Conservation (phyloP, 1,284 basidiomycete genomes). For the Schizophyllum amplum region DNA sequence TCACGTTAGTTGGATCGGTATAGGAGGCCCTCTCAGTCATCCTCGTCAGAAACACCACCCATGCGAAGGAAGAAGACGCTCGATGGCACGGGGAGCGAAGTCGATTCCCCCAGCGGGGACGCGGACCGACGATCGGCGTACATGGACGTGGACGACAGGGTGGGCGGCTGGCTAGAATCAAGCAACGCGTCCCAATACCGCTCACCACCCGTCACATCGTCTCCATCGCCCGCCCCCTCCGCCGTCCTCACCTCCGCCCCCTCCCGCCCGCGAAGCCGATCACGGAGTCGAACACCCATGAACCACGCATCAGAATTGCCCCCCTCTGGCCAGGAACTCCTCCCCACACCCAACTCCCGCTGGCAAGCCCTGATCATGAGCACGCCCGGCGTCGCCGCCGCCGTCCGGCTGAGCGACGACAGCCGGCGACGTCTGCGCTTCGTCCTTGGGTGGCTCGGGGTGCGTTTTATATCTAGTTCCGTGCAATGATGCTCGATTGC, state of each 20-base stretch:
- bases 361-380: background rate
- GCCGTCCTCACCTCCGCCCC: background rate
- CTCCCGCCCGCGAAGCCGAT: background rate
- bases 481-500: too few relatives aligned
- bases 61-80: background rate
- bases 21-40: constrained; percentile 1
- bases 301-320: background rate
- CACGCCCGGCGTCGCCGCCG: background rate
- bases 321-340: background rate
- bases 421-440: background rate
- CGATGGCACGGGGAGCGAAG: background rate
- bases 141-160: background rate
- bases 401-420: background rate
- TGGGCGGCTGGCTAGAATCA: background rate
- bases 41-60: background rate
- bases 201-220: background rate
- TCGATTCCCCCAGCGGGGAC: background rate
- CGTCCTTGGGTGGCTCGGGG: background rate
- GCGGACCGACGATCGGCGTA: background rate
- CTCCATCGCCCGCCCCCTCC: background rate
- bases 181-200: background rate
- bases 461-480: background rate
- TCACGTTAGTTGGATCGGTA: background rate
- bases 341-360: background rate
- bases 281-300: background rate